phyloP scores from a whole-genome alignment of 345 rosid genomes.

The Pelargonium nanum region DNA sequence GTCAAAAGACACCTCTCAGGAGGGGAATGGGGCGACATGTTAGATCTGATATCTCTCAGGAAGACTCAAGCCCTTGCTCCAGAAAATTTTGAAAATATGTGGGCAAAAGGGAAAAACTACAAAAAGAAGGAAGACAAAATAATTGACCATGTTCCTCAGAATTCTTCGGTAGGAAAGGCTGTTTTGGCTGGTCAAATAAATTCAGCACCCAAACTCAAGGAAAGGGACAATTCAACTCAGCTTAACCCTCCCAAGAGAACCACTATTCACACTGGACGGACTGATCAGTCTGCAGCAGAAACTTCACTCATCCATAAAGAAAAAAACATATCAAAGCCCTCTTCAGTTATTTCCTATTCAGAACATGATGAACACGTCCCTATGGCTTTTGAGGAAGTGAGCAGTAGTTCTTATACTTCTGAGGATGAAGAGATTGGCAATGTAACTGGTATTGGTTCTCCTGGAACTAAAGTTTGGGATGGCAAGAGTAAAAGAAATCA shows the following conservation, averaged over 20 bases:
- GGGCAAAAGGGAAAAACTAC: constrained; percentile 95
- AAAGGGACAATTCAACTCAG: constrained; percentile 20
- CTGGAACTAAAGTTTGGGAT: constrained; percentile 98
- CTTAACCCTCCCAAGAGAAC: constrained; percentile 15
- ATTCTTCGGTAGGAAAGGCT: constrained; percentile 26
- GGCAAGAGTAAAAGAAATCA: constrained; percentile 68
- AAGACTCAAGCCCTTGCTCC: constrained; percentile 87
- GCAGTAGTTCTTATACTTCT: constrained; percentile 57
- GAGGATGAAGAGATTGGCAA: constrained; percentile 66
- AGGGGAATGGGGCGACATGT: constrained; percentile 73
- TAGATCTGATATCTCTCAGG: constrained; percentile 73
- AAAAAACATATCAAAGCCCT: constrained; percentile 24
- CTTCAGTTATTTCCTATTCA: constrained; percentile 27
- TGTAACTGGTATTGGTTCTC: constrained; percentile 71
- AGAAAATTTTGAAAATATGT: constrained; percentile 90
- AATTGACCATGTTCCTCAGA: constrained; percentile 29
- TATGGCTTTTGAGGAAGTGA: constrained; percentile 27
- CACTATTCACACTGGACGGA: constrained; percentile 11
- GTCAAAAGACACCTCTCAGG: constrained; percentile 35
- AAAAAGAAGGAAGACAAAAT: constrained; percentile 38
- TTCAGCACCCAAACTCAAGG: constrained; percentile 20
- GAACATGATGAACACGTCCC: constrained; percentile 42
- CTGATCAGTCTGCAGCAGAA: no score
- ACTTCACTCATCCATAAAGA: constrained; percentile 21
- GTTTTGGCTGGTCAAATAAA: constrained; percentile 17